Base-by-base conservation (phyloP, 2,329 filamentous ascomycete genomes). In the Cadophora gregata region DNA sequence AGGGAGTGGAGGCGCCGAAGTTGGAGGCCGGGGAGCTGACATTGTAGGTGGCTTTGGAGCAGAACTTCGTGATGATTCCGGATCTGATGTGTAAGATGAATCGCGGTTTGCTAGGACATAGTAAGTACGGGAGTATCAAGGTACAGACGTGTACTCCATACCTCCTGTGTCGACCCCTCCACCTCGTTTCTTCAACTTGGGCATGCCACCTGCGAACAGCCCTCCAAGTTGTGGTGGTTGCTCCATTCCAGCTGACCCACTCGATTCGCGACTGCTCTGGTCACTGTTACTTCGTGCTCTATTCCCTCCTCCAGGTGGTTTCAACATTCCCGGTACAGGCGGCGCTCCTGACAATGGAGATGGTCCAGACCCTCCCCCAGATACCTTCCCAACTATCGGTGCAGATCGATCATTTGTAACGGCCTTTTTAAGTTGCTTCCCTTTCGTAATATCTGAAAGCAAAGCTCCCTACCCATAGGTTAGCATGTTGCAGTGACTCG, bases 331-430 rank as follows among this genome's bases (percentile, higher is more conserved):
- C 25, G 92, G 92, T n/a, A 97, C 84, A 25, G 94, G 91, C 47
- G 94, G 94, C 59, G 93, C 94, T 69, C 91, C 90, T 72, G 88
- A 90, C 65, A 92, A 80, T 14, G 90, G 85, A 63, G 87, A 88
- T 36, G 84, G 85, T 14, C 86, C 85, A 36, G 83, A 82, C 60
- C 85, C 82, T 59, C 83, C 83, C 62, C 33, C 33, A 38, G 84
- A 83, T 60, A 83, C 75, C 64, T 85, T 87, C 67, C 80, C 85
- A 65, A 97, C 78, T 60, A 86, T 74, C 0, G 95, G 95, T 8
- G 93, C 93, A 25, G 94, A 97, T 79, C 95, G 90, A 79, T 98
- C 95, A 80, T 98, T 97, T 72, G 94, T 92, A 64, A 93, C 90
- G 36, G 93, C 85, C 79, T 97, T 97, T 80, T 91, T 97, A 67